Evolutionary conservation across 2,329 filamentous ascomycete genomes (phyloP), one percentile per base, ranked within the genome.

Genomic region (Cladorrhinum sp.): DNA sequence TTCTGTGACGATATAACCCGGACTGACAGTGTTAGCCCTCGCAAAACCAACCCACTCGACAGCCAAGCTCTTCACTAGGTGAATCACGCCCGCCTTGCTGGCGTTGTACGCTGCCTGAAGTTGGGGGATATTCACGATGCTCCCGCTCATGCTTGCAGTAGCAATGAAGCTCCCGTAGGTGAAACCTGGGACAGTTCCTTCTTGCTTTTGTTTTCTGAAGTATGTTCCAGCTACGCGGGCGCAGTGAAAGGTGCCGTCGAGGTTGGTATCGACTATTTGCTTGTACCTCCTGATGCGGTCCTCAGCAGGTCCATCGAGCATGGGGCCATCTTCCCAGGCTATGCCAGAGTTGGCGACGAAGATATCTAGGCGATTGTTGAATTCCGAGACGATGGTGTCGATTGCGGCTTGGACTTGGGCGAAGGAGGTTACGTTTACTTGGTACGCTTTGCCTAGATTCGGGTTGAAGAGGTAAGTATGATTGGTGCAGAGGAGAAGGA

Each of bases 261-360:
- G 75, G 73, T 95, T 90, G 54, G 89, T 88, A 51, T 79, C 77
- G 66, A 92, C 80, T 41, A 93, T 87, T 62, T 85, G 82, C 54
- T 81, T 80, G 76, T 90, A 90, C 68, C 85, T 83, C 18, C 85
- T 81, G 18, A 87, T 70, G 22, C 53, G 36, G 13, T 56, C 53
- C 38, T 56, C 53, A 20, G 53, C 53, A 4, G 83, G 76, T 23
- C 86, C 88, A 63, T 90, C 86, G 36, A 91, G 78, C 71, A 89
- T 85, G 8, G 85, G 72, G 0, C 88, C 87, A 61, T 90, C 80
- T 1, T 82, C 86, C 89, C 89, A 93, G 0, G 86, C 81, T 57
- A 92, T 86, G 55, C 90, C 90, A 13, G 87, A 87, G 71, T 95
- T 93, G 67, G 90, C 90, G 50, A 93, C 84, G 68, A 93, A 92